Base-by-base conservation (phyloP, 768 basidiomycete genomes). In the Kwoniella shandongensis region DNA sequence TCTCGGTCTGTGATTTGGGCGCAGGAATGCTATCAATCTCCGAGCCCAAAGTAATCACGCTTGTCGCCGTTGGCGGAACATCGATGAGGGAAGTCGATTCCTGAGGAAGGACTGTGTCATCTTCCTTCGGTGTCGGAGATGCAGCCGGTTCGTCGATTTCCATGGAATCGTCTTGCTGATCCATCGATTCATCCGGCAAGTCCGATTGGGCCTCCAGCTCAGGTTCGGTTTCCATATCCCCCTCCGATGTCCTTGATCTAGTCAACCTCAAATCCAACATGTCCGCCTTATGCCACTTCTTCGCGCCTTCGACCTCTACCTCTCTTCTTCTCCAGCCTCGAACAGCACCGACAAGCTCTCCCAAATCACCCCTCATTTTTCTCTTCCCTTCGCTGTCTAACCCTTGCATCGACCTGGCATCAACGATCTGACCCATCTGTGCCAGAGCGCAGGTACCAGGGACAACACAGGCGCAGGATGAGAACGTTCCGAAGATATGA, bases 291-390 rank as follows among this genome's bases (percentile, higher is more conserved):
- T 45, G 48, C 63, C 59, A 59, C 42, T 54, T 57, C 15, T 50
- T 53, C 51, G 58, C 55, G 7, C 59, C 49, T 18, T 70, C 67
- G 41, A 51, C 35, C 44, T 76, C 73, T 41, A 71, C 53, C 51
- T 74, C 74, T 38, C 65, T 61, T 44, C 65, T 38, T 46, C 76
- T 66, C 77, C 74, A 76, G 1, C 72, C 73, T 44, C 77, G 38
- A 1, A 66, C 59, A 1, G 71, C 72, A 15, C 75, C 77, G 5
- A 76, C 63, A 42, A 76, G 49, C 23, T 55, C 54, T 1, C 74
- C 76, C 20, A 76, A 30, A 52, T 75, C 67, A 4, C 61, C 62
- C 49, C 44, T 29, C 22, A 29, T 45, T 35, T 51, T 63, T 35
- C 52, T 59, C 55, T 17, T 67, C 65, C 60, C 62, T 25, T 51